These are phyloP conservation scores for Starmerella floris DNA, from an alignment of 805 yeast species.

Conservation along the genomic window DNA sequence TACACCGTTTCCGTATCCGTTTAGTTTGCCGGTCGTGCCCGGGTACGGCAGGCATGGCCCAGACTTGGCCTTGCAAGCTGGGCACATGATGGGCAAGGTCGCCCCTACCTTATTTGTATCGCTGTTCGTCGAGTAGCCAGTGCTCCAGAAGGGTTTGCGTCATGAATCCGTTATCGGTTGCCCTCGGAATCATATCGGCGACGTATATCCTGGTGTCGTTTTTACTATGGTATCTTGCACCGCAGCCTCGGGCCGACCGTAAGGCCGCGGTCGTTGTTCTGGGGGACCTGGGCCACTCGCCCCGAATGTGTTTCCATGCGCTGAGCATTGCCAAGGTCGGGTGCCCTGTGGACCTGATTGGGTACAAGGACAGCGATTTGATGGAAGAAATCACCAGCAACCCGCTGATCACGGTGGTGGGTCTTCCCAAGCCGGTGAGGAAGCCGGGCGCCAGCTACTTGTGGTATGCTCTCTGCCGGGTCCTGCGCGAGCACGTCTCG, in stretches of 20 bases:
- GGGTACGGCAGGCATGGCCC: too few relatives aligned
- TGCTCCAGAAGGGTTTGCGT: neutral
- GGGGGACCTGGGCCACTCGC: slow-evolving; percentile 92
- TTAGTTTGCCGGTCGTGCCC: too few relatives aligned
- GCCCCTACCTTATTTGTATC: too few relatives aligned
- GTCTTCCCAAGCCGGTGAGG: slow-evolving; percentile 22
- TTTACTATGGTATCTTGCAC: slow-evolving; percentile 16
- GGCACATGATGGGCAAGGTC: too few relatives aligned
- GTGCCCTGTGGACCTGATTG: slow-evolving; percentile 69
- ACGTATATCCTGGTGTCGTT: slow-evolving; percentile 13
- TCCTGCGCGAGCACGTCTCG: slow-evolving; percentile 39
- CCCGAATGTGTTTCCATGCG: slow-evolving; percentile 88
- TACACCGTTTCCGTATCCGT: too few relatives aligned
- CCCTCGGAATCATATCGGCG: slow-evolving; percentile 9
- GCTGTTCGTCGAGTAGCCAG: too few relatives aligned
- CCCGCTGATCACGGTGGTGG: slow-evolving; percentile 23
- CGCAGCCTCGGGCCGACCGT: slow-evolving; percentile 26
- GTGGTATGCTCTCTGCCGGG: slow-evolving; percentile 46
- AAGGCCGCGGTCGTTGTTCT: slow-evolving; percentile 68
- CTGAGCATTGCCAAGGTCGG: slow-evolving; percentile 55
- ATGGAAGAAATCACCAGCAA: slow-evolving; percentile 21
- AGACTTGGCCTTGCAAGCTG: too few relatives aligned
- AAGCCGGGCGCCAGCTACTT: slow-evolving; percentile 35
- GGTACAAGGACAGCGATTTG: slow-evolving; percentile 37
- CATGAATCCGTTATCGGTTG: slow-evolving; percentile 11